phyloP scores from a whole-genome alignment of 2,329 filamentous ascomycete species.

The Alternaria ethzedia region DNA sequence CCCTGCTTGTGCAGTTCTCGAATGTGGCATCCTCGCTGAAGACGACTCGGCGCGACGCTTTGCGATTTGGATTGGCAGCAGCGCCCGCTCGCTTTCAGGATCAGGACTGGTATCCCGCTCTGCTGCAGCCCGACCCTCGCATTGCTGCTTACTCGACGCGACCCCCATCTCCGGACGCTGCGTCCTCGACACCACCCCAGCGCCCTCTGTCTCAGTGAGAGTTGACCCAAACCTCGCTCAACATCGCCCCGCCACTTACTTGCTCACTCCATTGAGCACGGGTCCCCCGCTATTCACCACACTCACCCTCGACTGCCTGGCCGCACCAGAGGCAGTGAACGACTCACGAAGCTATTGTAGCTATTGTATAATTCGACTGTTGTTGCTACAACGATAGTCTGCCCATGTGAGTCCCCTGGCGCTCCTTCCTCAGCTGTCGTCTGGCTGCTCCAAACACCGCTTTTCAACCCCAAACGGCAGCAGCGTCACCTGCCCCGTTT shows the following conservation, averaged over 20 bases:
- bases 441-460: neutral
- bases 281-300: constrained; percentile 42
- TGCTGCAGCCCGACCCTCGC: constrained; percentile 17
- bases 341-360: constrained; percentile 17
- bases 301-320: constrained; percentile 11
- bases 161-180: constrained; percentile 11
- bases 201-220: neutral
- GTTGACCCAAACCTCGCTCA: neutral
- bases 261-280: constrained; percentile 17
- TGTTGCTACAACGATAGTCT: constrained; percentile 27
- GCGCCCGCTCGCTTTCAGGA: constrained; percentile 16
- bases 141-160: constrained; percentile 22
- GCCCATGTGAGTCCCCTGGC: constrained; percentile 32
- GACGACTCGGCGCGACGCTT: constrained; percentile 11
- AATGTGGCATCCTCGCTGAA: constrained; percentile 15
- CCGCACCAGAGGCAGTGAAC: constrained; percentile 14
- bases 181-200: constrained; percentile 3
- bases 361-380: constrained; percentile 8
- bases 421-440: constrained; percentile 2
- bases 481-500: neutral
- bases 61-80: constrained; percentile 19
- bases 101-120: constrained; percentile 12
- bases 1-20: constrained; percentile 1
- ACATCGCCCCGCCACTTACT: constrained; percentile 3
- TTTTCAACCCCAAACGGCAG: neutral